Percentiles rank a stretch among this genome's conserved stretches.
Conservation (phyloP, 179 eudicot genomes). For the Carnegiea gigantea region DNA sequence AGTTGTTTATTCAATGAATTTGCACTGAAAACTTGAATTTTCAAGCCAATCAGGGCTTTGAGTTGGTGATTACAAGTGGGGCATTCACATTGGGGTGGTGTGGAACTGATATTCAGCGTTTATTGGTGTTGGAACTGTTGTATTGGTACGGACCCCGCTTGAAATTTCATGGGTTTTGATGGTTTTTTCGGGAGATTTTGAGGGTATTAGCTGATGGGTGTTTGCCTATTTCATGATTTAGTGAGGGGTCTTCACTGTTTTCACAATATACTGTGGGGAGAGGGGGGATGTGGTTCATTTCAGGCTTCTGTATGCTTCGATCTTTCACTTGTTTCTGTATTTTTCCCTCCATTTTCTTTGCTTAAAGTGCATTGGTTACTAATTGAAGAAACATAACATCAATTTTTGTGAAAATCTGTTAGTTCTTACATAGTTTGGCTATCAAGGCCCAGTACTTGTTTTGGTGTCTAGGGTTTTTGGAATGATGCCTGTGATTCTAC, state of each 20-base stretch:
- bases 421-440: neutral
- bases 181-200: neutral
- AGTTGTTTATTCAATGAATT: constrained; percentile 7
- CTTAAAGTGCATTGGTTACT: neutral
- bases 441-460: neutral
- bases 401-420: neutral
- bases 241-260: constrained; percentile 12
- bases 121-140: constrained; percentile 16
- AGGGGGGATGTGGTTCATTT: neutral
- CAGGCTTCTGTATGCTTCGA: neutral
- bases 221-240: constrained; percentile 5
- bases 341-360: neutral
- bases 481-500: neutral
- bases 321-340: neutral
- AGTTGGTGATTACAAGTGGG: neutral
- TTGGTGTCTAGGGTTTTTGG: constrained; percentile 8
- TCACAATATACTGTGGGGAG: neutral
- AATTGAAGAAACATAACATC: neutral
- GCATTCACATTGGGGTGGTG: neutral
- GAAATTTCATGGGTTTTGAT: constrained; percentile 1
- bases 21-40: neutral
- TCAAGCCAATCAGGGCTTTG: neutral
- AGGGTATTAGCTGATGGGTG: constrained; percentile 17
- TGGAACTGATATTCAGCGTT: neutral
- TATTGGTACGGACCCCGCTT: constrained; percentile 16